These are phyloP conservation scores for Lactarius hatsudake DNA, from an alignment of 768 basidiomycete species.

Conservation along the genomic window DNA sequence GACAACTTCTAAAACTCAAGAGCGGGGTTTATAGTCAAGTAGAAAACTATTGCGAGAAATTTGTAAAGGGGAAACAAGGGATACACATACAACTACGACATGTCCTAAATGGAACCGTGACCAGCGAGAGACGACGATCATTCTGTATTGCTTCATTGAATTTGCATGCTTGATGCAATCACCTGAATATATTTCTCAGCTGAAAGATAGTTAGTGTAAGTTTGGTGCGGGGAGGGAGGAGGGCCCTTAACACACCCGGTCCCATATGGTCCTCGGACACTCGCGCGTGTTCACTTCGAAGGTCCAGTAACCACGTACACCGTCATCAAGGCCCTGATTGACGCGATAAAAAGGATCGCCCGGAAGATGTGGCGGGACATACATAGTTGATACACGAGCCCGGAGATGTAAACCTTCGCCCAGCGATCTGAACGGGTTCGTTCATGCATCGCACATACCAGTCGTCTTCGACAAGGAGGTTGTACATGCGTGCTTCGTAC, in stretches of 20 bases:
- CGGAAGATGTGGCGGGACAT: not conserved
- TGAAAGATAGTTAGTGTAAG: not conserved
- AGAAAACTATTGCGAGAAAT: not conserved
- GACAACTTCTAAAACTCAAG: no score
- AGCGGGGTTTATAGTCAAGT: no score
- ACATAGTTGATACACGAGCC: conserved; percentile 9
- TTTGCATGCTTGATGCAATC: not conserved
- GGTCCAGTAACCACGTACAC: conserved; percentile 16
- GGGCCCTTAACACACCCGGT: conserved; percentile 5
- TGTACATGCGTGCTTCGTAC: conserved; percentile 28
- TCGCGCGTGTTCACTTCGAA: conserved; percentile 19
- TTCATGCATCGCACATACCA: conserved; percentile 30
- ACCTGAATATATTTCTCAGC: conserved; percentile 18
- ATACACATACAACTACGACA: not conserved
- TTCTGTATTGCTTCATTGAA: not conserved
- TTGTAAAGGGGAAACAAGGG: not conserved
- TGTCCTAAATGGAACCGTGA: not conserved
- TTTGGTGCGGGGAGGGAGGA: not conserved
- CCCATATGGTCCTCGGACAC: conserved; percentile 23
- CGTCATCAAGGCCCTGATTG: conserved; percentile 20
- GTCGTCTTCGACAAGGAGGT: conserved; percentile 29
- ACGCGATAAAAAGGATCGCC: not conserved
- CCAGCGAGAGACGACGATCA: not conserved
- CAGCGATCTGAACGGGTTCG: conserved; percentile 1
- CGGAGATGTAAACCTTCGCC: conserved; percentile 1